Percentiles rank a stretch among this genome's conserved stretches.
Conservation (phyloP, 2,329 filamentous ascomycete species). For the Pseudogymnoascus sp. region DNA sequence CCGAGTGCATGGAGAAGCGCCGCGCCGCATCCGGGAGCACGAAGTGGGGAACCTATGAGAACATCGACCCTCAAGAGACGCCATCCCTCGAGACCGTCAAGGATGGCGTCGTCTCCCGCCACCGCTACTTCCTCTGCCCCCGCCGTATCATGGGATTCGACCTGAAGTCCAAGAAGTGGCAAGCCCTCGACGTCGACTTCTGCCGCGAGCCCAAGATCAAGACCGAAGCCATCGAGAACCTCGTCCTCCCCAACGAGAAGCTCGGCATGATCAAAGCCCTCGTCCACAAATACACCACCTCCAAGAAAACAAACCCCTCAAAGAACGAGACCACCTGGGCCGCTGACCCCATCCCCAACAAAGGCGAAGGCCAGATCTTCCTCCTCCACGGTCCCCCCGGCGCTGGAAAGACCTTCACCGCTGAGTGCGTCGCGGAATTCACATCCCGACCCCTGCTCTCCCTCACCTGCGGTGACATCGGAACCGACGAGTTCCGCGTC, state of each 20-base stretch:
- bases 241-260: slow-evolving; percentile 17
- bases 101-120: slow-evolving; percentile 7
- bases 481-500: slow-evolving; percentile 35
- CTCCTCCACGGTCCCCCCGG: slow-evolving; percentile 16
- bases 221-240: slow-evolving; percentile 16
- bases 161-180: slow-evolving; percentile 20
- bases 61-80: slow-evolving; percentile 17
- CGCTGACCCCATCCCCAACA: slow-evolving; percentile 14
- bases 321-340: slow-evolving; percentile 11
- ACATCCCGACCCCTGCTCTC: slow-evolving; percentile 19
- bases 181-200: slow-evolving; percentile 17
- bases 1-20: slow-evolving; percentile 15
- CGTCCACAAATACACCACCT: slow-evolving; percentile 17
- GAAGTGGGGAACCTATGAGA: slow-evolving; percentile 18
- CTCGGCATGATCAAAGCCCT: slow-evolving; percentile 19
- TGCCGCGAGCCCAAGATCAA: slow-evolving; percentile 18
- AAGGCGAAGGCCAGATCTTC: slow-evolving; percentile 16
- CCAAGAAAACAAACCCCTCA: slow-evolving; percentile 2
- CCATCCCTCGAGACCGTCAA: slow-evolving; percentile 11
- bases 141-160: slow-evolving; percentile 20
- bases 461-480: slow-evolving; percentile 40
- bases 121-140: slow-evolving; percentile 18
- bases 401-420: slow-evolving; percentile 16
- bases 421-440: slow-evolving; percentile 22
- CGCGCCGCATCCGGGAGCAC: slow-evolving; percentile 16